Evolutionary conservation across 768 basidiomycete species (phyloP), one percentile per base, ranked within the genome.

Genomic region (Lyophyllum semitale): DNA sequence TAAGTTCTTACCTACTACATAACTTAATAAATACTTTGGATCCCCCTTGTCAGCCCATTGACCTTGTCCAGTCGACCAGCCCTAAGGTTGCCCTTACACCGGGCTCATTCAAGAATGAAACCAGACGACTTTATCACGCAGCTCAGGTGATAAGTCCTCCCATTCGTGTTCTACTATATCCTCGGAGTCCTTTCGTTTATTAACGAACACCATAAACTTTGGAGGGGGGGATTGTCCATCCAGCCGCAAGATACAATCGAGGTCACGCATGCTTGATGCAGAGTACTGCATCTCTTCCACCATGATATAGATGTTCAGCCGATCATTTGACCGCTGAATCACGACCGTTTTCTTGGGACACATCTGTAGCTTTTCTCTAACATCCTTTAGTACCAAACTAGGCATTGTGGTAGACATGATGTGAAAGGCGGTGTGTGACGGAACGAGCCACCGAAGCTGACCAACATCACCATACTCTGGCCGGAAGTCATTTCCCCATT

Each of bases 401-500:
- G 64, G 61, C 18, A 68, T 45, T 20, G 67, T 68, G 1, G 63
- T 66, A 15, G 65, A 66, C 7, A 56, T 54, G 12, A 61, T 48
- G 29, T 64, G 57, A 45, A 66, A 60, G 3, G 48, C 54, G 3
- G 64, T 44, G 22, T 46, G 15, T 4, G n/a, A n/a, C n/a, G 58
- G 48, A 7, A 58, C 18, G 17, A 55, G 44, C 13, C 35, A 52
- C 20, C 46, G 52, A 8, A 63, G 68, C 30, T 45, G 38, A 37
- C 51, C 67, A 32, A 56, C 18, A 8, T 68, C 45, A 18, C 29
- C 44, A 51, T 74, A 77, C 43, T 71, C 69, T 3, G 57, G 57
- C 0, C 66, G 61, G 43, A 77, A 76, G 8, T 15, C 35, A 15
- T 47, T 29, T 12, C 69, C 67, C 74, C 74, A 76, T 27, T 62